Evolutionary conservation across 257 asterid species (phyloP), one percentile per base, ranked within the genome.

Genomic region (Lantana camara): DNA sequence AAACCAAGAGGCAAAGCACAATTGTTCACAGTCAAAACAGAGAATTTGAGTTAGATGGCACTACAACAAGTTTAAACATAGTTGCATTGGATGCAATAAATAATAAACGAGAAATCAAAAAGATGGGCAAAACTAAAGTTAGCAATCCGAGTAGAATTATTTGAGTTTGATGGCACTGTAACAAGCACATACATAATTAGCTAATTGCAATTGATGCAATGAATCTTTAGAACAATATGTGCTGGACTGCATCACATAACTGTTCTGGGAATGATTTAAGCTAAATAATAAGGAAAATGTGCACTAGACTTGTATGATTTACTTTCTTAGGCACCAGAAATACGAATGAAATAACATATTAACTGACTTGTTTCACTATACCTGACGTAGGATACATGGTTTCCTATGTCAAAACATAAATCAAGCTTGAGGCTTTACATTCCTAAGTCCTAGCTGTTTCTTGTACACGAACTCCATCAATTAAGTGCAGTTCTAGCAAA

Each of bases 261-360:
- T 67, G 50, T 9, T 17, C 44, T 50, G 21, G 5, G 53, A 20
- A 30, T 47, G 35, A 29, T 22, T 60, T 45, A 67, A 24, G 27
- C 48, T 17, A 56, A 60, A 52, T 40, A 48, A 56, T 50, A 67
- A 37, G 51, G 46, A 66, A 40, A 13, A 42, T 23, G 35, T 72
- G 5, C 57, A 4, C 19, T 32, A 35, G n/a, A 30, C 47, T 46
- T 2, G 6, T 12, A 19, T 0, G 19, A 34, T 42, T 16, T 14
- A 32, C 29, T 11, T 17, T n/a, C 40, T 16, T 27, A 54, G 11
- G 53, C 16, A 24, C 37, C 1, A 38, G 49, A 7, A 41, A 71
- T 57, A 54, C 64, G 38, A 58, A 37, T 5, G 35, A 40, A 49
- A 29, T 21, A 45, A 38, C 37, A 29, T n/a, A 19, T 35, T 30